Evolutionary conservation across 2,329 filamentous ascomycete species (phyloP).

Genomic region (Hawksworthiomyces lignivorus): DNA sequence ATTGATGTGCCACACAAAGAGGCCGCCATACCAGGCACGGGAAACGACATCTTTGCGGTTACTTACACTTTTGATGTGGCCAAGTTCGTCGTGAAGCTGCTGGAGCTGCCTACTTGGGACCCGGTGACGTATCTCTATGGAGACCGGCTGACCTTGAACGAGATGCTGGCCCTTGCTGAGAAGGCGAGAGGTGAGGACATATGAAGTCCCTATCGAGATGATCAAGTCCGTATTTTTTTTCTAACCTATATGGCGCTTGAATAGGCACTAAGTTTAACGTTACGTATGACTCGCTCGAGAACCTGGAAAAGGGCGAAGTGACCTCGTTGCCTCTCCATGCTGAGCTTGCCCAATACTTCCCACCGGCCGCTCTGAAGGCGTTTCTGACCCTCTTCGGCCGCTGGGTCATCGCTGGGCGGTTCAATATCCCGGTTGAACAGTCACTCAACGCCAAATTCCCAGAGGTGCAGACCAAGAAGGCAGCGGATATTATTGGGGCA

Average conservation of each 20-base stretch:
- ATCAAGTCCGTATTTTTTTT: too few species aligned
- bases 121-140: not conserved
- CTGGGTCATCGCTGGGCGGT: not conserved
- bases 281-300: not conserved
- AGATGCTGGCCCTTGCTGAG: constrained; percentile 1
- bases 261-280: not conserved
- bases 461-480: not conserved
- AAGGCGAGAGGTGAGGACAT: not conserved
- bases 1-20: constrained; percentile 35
- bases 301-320: not conserved
- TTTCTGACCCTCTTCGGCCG: constrained; percentile 2
- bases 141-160: not conserved
- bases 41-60: constrained; percentile 34
- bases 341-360: not conserved
- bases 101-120: not conserved
- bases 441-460: not conserved
- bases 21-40: constrained; percentile 42
- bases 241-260: too few species aligned
- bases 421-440: not conserved
- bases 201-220: too few species aligned
- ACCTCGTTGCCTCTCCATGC: not conserved
- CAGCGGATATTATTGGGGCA: not conserved
- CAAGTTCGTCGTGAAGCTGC: not conserved
- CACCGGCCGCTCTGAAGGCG: not conserved
- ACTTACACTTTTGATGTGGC: constrained; percentile 43